Percentiles rank a stretch among this genome's conserved stretches.
phyloP scores from a whole-genome alignment of 75 land plant species.

The Ceratopteris richardii region DNA sequence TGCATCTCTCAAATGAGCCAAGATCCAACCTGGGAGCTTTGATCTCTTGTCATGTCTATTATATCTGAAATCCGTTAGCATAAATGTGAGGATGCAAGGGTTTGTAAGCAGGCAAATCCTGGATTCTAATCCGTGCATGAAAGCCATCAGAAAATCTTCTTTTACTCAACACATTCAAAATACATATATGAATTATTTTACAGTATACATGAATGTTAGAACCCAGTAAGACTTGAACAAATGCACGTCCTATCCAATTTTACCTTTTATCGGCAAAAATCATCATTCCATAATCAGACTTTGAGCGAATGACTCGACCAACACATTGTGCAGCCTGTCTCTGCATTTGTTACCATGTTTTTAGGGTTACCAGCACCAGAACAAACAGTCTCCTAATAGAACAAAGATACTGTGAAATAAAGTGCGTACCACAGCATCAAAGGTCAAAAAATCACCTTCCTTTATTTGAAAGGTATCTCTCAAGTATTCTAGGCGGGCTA shows the following conservation, averaged over 20 bases:
- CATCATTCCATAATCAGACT: conserved; percentile 99
- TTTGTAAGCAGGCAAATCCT: background rate
- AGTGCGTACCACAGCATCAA: conserved; percentile 88
- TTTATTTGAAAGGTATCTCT: conserved; percentile 95
- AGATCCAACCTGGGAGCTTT: conserved; percentile 90
- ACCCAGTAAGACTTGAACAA: no score
- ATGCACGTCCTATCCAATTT: no score
- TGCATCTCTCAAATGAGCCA: conserved; percentile 80
- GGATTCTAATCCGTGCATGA: no score
- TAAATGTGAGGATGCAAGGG: no score
- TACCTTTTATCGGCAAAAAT: conserved; percentile 99
- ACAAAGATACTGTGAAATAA: background rate
- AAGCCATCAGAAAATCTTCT: background rate
- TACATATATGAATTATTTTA: no score
- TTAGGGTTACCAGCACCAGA: background rate
- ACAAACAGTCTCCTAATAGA: no score
- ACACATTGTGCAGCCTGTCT: conserved; percentile 99
- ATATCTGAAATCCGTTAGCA: conserved; percentile 55
- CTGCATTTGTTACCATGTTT: conserved; percentile 24
- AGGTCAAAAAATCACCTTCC: conserved; percentile 92
- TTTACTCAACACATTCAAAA: no score
- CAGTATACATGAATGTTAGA: no score
- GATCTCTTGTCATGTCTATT: conserved; percentile 96
- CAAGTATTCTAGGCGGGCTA: conserved; percentile 83
- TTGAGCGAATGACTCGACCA: conserved; percentile 97